Percentiles rank a stretch among this genome's conserved stretches.
These are phyloP conservation scores for Ramalina intermedia DNA, from an alignment of 495 filamentous ascomycete genomes.

Conservation along the genomic window DNA sequence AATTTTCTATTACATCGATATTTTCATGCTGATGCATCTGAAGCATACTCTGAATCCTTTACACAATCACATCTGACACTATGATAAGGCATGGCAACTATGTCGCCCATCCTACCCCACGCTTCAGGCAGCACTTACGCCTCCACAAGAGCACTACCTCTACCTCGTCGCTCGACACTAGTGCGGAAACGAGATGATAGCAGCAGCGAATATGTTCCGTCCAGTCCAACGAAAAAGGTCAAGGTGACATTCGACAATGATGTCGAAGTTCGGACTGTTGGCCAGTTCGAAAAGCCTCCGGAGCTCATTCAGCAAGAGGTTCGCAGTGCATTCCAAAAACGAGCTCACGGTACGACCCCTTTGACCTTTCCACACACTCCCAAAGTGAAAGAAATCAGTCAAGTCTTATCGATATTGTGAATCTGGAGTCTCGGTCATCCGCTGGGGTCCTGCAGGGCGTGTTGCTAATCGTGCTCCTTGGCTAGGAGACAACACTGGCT, in stretches of 20 bases:
- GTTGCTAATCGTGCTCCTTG: no score
- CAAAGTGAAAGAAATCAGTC: no score
- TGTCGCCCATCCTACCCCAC: not conserved
- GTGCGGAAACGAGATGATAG: conserved; percentile 19
- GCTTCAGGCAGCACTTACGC: not conserved
- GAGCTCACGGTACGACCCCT: conserved; percentile 31
- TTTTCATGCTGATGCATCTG: no score
- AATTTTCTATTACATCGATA: no score
- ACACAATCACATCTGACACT: no score
- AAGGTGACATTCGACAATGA: conserved; percentile 68
- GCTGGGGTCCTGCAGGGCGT: no score
- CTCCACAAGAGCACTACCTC: conserved; percentile 1
- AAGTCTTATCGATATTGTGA: no score
- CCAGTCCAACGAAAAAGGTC: conserved; percentile 37
- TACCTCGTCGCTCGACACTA: conserved; percentile 10
- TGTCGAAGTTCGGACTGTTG: conserved; percentile 45
- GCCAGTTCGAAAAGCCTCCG: conserved; percentile 43
- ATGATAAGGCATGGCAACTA: not conserved
- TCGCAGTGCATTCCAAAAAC: conserved; percentile 52
- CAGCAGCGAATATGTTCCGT: conserved; percentile 27
- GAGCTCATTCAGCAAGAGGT: conserved; percentile 56
- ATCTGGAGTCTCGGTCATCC: no score
- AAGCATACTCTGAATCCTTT: no score
- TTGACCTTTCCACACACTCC: no score
- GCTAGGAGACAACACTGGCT: conserved; percentile 44